Conservation (phyloP, 2,329 filamentous ascomycete species). For the Fusarium dimerum region DNA sequence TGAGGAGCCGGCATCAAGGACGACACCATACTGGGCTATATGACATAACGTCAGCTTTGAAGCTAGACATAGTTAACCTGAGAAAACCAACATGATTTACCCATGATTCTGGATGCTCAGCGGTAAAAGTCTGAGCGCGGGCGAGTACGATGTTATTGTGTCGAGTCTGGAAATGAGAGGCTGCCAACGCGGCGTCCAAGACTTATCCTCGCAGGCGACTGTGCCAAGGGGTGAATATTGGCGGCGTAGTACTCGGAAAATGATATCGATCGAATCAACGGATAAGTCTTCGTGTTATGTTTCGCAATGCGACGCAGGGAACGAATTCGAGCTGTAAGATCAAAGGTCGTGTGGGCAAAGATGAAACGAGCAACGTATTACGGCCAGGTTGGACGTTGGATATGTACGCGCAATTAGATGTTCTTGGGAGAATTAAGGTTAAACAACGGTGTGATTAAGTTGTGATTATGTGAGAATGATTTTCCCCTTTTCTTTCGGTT, state of each 20-base stretch:
- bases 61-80: background rate
- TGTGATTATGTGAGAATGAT: too few species aligned
- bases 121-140: background rate
- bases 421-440: background rate
- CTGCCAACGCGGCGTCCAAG: background rate
- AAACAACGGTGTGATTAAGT: background rate
- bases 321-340: conserved; percentile 1
- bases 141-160: background rate
- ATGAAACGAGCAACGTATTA: conserved; percentile 6
- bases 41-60: conserved; percentile 17
- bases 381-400: conserved; percentile 5
- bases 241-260: background rate
- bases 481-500: background rate
- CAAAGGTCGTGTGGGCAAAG: conserved; percentile 10
- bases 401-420: conserved; percentile 5
- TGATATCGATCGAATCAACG: background rate
- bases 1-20: conserved; percentile 96
- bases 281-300: conserved; percentile 5
- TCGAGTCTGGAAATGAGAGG: background rate
- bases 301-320: conserved; percentile 15
- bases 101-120: conserved; percentile 29
- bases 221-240: background rate
- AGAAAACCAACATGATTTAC: conserved; percentile 38
- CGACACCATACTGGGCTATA: conserved; percentile 78
- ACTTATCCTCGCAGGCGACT: background rate